A percentile compares a stretch with the other conserved stretches of the same genome.
phyloP scores from a whole-genome alignment of 176 grass and related monocot genomes.

The Triticum urartu region DNA sequence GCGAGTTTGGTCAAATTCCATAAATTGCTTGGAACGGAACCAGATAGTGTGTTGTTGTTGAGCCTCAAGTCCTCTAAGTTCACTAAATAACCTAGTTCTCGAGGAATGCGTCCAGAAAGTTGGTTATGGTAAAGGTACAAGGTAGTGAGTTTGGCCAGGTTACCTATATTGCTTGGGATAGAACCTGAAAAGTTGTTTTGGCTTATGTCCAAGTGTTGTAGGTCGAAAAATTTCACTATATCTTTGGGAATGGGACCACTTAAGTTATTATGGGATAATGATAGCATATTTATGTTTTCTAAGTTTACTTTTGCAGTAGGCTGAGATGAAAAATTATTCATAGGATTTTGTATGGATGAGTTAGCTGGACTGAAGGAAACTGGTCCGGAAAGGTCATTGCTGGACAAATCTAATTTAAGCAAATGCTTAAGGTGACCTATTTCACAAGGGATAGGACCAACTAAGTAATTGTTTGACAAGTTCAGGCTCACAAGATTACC shows the following conservation, averaged over 20 bases:
- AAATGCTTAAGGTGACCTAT: not conserved
- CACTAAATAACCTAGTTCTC: too few relatives aligned
- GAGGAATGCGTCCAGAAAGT: too few relatives aligned
- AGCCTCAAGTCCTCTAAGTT: too few relatives aligned
- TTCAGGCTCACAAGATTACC: not conserved
- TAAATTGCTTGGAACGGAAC: too few relatives aligned
- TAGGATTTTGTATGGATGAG: not conserved
- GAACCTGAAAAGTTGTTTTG: too few relatives aligned
- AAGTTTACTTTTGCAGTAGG: not conserved
- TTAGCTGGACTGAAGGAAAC: not conserved
- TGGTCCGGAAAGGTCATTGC: not conserved
- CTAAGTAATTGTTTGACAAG: not conserved
- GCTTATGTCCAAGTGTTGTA: too few relatives aligned
- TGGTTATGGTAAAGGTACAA: too few relatives aligned
- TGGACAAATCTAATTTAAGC: not conserved
- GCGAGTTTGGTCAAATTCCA: too few relatives aligned
- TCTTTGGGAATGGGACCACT: not conserved
- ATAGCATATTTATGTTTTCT: not conserved
- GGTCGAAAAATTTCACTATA: not conserved
- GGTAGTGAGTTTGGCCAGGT: too few relatives aligned
- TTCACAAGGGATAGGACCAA: not conserved
- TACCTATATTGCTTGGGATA: too few relatives aligned
- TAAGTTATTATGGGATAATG: not conserved
- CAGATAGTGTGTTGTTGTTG: too few relatives aligned
- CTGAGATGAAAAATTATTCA: not conserved